Base-by-base conservation (phyloP, 2,329 filamentous ascomycete species). In the Trichoderma sp. region DNA sequence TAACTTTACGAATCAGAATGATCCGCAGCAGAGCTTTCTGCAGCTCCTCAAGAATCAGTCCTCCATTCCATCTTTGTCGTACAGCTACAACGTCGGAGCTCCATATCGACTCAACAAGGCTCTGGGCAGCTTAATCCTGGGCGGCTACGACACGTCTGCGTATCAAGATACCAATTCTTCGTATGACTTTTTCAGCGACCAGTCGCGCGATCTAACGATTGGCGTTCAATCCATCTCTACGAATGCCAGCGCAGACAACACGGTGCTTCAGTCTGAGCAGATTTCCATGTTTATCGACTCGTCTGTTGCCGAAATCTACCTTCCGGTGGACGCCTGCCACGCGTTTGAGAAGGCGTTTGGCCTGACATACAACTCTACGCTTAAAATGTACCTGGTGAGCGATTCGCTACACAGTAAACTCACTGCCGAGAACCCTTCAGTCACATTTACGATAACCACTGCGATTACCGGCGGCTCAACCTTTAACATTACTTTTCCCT, bases 241-340 rank as follows among this genome's bases (percentile, higher is more conserved):
- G 2, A 73, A 73, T 32, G 63, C 72, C n/a, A 71, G 53, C 23
- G 36, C 62, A 20, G 43, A 59, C n/a, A 50, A 72, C 3, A 63
- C 53, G 13, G 30, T 55, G 11, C 69, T 73, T 6, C 63, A 67
- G 26, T 39, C 39, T 23, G 58, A 32, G 2, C 57, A 59, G n/a
- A 73, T 71, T 23, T 68, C 68, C 55, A 68, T 71, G 63, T 73
- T 71, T 28, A 73, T 73, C 58, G 72, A 73, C 47, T 73, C 72
- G 4, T 73, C 72, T 17, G 55, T 73, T 6, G 69, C 72, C 9
- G 72, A 73, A 23, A 63, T 73, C 15, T 73, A 71, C 32, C 58
- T 73, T 28, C 72, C 72, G 2, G 20, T 73, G 13, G 32, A 68
- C n/a, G 69, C 69, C 15, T 73, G 72, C 26, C 62, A 50, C 4